A percentile compares a stretch with the other conserved stretches of the same genome.
phyloP scores from a whole-genome alignment of 2,329 filamentous ascomycete genomes.

The Aspergillus aculeatus region DNA sequence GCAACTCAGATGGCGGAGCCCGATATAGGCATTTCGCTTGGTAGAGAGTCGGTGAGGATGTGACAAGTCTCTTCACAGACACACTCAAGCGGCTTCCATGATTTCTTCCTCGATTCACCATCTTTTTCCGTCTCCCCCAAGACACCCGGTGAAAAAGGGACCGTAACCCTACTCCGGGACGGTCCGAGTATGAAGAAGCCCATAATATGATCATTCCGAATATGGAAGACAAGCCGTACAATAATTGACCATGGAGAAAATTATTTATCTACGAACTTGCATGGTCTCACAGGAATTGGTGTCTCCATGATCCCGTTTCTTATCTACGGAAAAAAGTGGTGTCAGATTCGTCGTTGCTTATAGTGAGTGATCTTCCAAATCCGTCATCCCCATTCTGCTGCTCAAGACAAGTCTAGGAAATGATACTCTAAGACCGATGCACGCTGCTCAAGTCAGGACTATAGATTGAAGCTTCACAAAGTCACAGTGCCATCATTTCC shows the following conservation, averaged over 20 bases:
- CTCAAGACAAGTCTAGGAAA: neutral
- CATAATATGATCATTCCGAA: neutral
- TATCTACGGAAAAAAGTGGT: neutral
- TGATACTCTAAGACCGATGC: neutral
- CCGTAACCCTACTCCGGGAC: conserved; percentile 1
- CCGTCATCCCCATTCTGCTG: neutral
- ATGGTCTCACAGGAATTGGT: neutral
- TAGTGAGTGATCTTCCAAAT: neutral
- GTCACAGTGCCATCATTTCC: neutral
- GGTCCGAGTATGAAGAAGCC: conserved; percentile 1
- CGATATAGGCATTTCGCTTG: neutral
- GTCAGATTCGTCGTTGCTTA: neutral
- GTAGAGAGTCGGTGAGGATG: conserved; percentile 9
- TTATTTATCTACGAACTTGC: neutral
- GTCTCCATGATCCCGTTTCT: neutral
- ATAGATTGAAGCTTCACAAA: neutral
- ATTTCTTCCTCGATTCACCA: neutral
- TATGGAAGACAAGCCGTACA: neutral
- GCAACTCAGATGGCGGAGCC: neutral
- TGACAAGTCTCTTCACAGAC: neutral
- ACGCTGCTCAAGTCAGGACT: neutral
- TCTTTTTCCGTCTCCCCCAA: neutral
- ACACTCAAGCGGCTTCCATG: neutral
- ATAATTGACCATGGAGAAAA: conserved; percentile 1
- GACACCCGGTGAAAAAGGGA: neutral